A percentile compares a stretch with the other conserved stretches of the same genome.
phyloP scores from a whole-genome alignment of 192 early-diverging fungal genomes.

The Linnemannia exigua region DNA sequence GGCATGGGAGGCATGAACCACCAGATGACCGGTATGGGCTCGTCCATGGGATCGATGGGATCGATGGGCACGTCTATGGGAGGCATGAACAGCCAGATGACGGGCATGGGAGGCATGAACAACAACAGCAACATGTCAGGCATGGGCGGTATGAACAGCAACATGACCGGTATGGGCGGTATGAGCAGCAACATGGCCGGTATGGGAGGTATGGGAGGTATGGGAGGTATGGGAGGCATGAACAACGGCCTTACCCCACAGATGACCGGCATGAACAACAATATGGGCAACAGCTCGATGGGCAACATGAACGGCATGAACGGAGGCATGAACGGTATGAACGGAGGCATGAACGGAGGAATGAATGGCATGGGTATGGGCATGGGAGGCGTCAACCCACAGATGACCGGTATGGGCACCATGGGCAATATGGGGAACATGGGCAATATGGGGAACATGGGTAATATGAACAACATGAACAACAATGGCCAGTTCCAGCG shows the following conservation, averaged over 20 bases:
- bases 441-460: constrained; percentile 24
- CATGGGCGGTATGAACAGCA: constrained; percentile 32
- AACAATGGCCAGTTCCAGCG: constrained; percentile 56
- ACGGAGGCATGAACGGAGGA: background rate
- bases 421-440: constrained; percentile 38
- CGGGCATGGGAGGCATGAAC: constrained; percentile 12
- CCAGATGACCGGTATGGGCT: constrained; percentile 42
- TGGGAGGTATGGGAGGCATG: constrained; percentile 43
- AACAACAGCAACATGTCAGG: constrained; percentile 22
- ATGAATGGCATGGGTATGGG: constrained; percentile 32
- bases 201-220: constrained; percentile 11
- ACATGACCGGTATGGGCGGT: constrained; percentile 31
- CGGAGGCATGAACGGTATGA: constrained; percentile 5
- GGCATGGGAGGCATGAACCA: constrained; percentile 37
- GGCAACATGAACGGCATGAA: constrained; percentile 13
- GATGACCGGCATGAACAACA: constrained; percentile 43
- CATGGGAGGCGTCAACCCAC: constrained; percentile 14
- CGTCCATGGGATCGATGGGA: constrained; percentile 18
- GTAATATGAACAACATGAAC: constrained; percentile 36
- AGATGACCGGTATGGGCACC: constrained; percentile 27
- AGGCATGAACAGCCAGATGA: constrained; percentile 13
- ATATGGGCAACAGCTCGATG: constrained; percentile 26
- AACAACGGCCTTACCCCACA: constrained; percentile 19
- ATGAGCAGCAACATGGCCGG: constrained; percentile 31
- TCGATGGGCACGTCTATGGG: constrained; percentile 12